A percentile compares a stretch with the other conserved stretches of the same genome.
These are phyloP conservation scores for Isoetes taiwanensis DNA, from an alignment of 75 land plant genomes.

Conservation along the genomic window DNA sequence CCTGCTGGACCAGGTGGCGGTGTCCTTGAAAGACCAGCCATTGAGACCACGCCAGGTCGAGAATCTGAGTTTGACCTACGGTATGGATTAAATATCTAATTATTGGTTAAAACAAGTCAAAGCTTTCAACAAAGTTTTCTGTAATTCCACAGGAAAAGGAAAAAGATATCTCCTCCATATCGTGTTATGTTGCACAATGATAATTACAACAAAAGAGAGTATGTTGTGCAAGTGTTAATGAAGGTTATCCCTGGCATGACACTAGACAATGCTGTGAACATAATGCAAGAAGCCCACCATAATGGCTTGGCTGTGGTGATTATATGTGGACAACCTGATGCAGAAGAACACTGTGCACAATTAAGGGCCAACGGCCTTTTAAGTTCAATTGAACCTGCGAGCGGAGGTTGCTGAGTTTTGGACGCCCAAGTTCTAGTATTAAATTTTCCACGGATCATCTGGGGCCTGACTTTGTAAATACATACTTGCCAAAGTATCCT, in stretches of 20 bases:
- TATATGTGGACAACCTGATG: conserved; percentile 68
- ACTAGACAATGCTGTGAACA: conserved; percentile 71
- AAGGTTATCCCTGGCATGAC: conserved; percentile 92
- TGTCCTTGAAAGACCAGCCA: conserved; percentile 55
- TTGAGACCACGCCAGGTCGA: conserved; percentile 71
- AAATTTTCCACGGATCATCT: too few species aligned
- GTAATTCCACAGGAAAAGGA: conserved; percentile 35
- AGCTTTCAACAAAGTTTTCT: background rate
- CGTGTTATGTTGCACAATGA: conserved; percentile 84
- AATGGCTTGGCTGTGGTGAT: conserved; percentile 83
- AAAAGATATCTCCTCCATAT: conserved; percentile 66
- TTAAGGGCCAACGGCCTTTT: conserved; percentile 68
- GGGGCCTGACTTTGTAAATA: too few species aligned
- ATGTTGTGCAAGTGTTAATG: conserved; percentile 91
- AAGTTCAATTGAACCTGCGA: conserved; percentile 78
- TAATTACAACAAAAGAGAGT: conserved; percentile 72
- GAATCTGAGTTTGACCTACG: conserved; percentile 83
- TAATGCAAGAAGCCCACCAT: conserved; percentile 87
- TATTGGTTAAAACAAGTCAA: background rate
- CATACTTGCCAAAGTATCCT: too few species aligned
- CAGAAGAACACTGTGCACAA: conserved; percentile 80
- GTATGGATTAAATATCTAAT: conserved; percentile 19
- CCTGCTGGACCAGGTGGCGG: conserved; percentile 83
- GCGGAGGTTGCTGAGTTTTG: conserved; percentile 48
- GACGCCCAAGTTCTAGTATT: too few species aligned